These are phyloP conservation scores for Claviceps pazoutovae DNA, from an alignment of 2,329 filamentous ascomycete genomes.

Conservation along the genomic window DNA sequence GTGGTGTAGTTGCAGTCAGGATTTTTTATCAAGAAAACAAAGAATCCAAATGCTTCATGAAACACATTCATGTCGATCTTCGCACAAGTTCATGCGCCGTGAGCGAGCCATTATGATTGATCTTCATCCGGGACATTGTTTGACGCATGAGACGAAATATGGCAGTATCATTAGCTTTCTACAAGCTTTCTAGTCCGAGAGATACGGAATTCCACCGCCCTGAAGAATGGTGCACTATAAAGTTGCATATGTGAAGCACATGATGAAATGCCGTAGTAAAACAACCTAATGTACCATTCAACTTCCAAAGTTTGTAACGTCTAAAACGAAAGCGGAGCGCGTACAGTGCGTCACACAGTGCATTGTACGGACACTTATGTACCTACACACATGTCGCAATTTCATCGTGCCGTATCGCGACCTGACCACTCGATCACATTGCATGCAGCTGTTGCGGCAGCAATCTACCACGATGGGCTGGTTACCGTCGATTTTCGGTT, in stretches of 20 bases:
- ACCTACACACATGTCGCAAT: no score
- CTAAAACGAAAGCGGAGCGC: background rate
- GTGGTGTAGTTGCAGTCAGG: slow-evolving; percentile 32
- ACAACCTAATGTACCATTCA: no score
- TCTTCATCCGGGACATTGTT: no score
- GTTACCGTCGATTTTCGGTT: slow-evolving; percentile 39
- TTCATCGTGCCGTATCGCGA: no score
- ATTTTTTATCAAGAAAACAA: slow-evolving; percentile 18
- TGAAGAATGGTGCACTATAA: no score
- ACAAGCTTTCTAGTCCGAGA: no score
- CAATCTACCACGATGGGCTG: slow-evolving; percentile 36
- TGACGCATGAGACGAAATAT: no score
- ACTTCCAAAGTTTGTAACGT: background rate
- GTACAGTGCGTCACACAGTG: background rate
- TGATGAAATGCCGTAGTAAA: no score
- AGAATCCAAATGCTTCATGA: slow-evolving; percentile 20
- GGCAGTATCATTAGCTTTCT: no score
- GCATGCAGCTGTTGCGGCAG: background rate
- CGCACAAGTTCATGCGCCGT: background rate
- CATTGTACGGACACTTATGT: background rate
- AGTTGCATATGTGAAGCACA: no score
- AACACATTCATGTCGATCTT: slow-evolving; percentile 9
- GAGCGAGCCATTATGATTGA: background rate
- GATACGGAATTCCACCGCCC: no score
- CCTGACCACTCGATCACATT: background rate